Base-by-base conservation (phyloP, 768 basidiomycete species). In the Xerocomellus amylosporus region DNA sequence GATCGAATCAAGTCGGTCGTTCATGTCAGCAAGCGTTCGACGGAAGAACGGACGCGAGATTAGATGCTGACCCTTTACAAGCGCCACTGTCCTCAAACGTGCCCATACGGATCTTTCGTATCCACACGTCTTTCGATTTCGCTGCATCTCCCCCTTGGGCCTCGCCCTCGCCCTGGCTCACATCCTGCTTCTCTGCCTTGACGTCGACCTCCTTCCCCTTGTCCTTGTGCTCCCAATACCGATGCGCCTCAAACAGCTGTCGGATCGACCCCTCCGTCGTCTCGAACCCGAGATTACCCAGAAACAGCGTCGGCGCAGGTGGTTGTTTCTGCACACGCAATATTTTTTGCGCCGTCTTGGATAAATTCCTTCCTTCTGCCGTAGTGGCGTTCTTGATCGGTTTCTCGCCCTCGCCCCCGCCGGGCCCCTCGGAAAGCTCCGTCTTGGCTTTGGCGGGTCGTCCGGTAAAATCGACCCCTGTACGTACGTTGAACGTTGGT, bases 21-120 rank as follows among this genome's bases (percentile, higher is more conserved):
- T 19, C 2, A 19, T 3, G 26, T 57, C 45, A 53, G 42, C 22
- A 2, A 46, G 40, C 3, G 22, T 41, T 20, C 2, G 14, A 38
- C 14, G 19, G 12, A 55, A 37, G 31, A 20, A 13, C 24, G 34
- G 24, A 43, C 4, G 26, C n/a, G 2, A 75, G 79, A 24, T 15
- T 17, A 9, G 54, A 65, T 17, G 56, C 65, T 42, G 45, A 97
- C 96, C 96, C 96, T 79, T 98, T 99, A 74, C 96, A 98, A 49
- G 83, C 73, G 9, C 96, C 97, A 46, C 84, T 90, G 70, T 99
- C 96, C 68, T 98, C 93, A 60, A 99, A 99, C 17, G 94, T 95
- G 5, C 93, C 94, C 82, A 99, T 81, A 7, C 96, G 84, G 28
- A 99, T 75, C 67, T 93, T 93, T 56, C 89, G 79, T 74, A 87